phyloP scores from a whole-genome alignment of 2,329 filamentous ascomycete species.

The Cladophialophora bantiana region DNA sequence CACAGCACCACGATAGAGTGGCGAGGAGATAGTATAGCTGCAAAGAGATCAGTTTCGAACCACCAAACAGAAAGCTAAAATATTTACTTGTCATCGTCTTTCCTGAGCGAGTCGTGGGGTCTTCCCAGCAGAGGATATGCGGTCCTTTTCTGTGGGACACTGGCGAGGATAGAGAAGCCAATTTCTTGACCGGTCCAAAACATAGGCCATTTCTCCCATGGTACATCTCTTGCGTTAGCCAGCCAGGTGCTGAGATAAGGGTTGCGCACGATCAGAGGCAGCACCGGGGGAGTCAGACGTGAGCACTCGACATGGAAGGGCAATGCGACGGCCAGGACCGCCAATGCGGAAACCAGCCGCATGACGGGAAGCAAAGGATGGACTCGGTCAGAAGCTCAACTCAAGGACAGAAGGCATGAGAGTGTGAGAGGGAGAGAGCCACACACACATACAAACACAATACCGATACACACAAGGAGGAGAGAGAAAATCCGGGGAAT shows the following conservation, averaged over 20 bases:
- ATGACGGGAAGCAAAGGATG: constrained; percentile 28
- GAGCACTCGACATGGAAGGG: constrained; percentile 33
- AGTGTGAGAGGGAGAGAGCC: not conserved
- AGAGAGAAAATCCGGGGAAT: constrained; percentile 6
- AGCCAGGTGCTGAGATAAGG: constrained; percentile 79
- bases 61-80: constrained; percentile 45
- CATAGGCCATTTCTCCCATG: constrained; percentile 87
- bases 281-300: constrained; percentile 61
- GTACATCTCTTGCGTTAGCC: constrained; percentile 70
- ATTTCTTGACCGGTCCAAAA: constrained; percentile 78
- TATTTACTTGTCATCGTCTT: constrained; percentile 67
- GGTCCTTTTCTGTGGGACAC: constrained; percentile 64
- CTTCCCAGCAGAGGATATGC: constrained; percentile 71
- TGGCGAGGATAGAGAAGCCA: constrained; percentile 69
- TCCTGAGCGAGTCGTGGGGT: constrained; percentile 69
- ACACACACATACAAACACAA: constrained; percentile 1
- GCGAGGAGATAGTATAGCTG: constrained; percentile 65
- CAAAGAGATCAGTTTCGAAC: constrained; percentile 8
- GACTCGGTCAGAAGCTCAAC: not conserved
- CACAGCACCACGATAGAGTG: constrained; percentile 65
- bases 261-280: constrained; percentile 75
- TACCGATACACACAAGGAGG: not conserved
- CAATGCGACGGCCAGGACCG: constrained; percentile 30
- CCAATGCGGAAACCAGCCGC: constrained; percentile 40
- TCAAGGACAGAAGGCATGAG: constrained; percentile 2